Evolutionary conservation across 2,329 filamentous ascomycete species (phyloP).

Genomic region (Didymosphaeria variabile): DNA sequence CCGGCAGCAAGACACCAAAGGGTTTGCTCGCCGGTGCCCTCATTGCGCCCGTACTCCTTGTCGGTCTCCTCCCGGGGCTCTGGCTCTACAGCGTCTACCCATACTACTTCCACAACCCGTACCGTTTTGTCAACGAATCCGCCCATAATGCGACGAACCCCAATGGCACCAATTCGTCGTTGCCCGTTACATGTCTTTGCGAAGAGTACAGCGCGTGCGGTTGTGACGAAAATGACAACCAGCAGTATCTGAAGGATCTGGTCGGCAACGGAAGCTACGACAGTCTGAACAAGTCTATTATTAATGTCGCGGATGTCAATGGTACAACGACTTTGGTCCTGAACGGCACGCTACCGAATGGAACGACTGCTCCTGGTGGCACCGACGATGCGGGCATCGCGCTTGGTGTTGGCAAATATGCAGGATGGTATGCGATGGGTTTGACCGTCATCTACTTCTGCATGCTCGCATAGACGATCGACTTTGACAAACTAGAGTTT

Average conservation of each 20-base stretch:
- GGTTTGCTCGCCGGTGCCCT: conserved; percentile 61
- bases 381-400: conserved; percentile 37
- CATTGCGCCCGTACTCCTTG: conserved; percentile 56
- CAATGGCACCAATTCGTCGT: conserved; percentile 63
- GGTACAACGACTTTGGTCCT: conserved; percentile 71
- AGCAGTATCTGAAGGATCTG: conserved; percentile 67
- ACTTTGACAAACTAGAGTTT: no score
- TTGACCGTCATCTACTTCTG: conserved; percentile 45
- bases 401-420: conserved; percentile 38
- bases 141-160: conserved; percentile 54
- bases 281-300: conserved; percentile 67
- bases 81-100: conserved; percentile 72
- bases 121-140: conserved; percentile 49
- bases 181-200: conserved; percentile 70
- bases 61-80: conserved; percentile 69
- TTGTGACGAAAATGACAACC: conserved; percentile 73
- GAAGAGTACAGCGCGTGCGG: conserved; percentile 66
- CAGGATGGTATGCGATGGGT: conserved; percentile 52
- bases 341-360: conserved; percentile 78
- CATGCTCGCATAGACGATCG: conserved; percentile 5
- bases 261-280: conserved; percentile 65
- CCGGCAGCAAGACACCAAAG: conserved; percentile 61
- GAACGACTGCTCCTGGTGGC: conserved; percentile 54
- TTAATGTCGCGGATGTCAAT: conserved; percentile 70
- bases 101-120: conserved; percentile 68